Evolutionary conservation across 768 basidiomycete genomes (phyloP), one percentile per base, ranked within the genome.

Genomic region (Phanerochaete sordida): DNA sequence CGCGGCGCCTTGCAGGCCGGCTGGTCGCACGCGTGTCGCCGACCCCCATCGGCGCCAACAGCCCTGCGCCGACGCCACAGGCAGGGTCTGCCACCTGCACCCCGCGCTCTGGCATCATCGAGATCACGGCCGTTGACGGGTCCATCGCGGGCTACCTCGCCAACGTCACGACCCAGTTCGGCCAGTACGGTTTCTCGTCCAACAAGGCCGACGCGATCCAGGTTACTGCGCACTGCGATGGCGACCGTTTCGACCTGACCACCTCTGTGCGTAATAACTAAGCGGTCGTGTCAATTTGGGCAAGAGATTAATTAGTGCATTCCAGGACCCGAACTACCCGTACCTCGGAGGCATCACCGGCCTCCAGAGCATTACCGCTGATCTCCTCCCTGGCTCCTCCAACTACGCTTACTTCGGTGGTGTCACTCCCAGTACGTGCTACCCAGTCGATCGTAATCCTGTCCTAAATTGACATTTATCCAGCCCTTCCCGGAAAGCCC

Each of bases 321-420:
- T 4, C 43, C 33, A 66, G 62, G 63, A 64, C 49, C 57, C 60
- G 43, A 33, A 45, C 33, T 63, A 47, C 58, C 43, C 54, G 8
- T 59, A 35, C 47, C 15, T 66, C 31, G 65, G 65, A 23, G 58
- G 33, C 9, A 54, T 66, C 50, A 46, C 46, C 55, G 65, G 65
- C 26, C 58, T 57, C 51, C 43, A 54, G 31, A 63, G 55, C 58
- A 52, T 60, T 6, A 27, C 55, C 15, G 37, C 27, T 33, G 49
- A 62, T 44, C 54, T 66, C 46, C n/a, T 13, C 0, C 46, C 63
- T 15, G 55, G 61, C 51, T 57, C 60, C 26, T 26, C 30, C 50
- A 63, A 63, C 60, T 64, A 66, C 60, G 63, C 58, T 2, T 62
- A 61, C 58, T 27, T 64, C 33, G 59, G 55, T 26, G 66, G 63